Percentiles rank a stretch among this genome's conserved stretches.
Evolutionary conservation across 1,139 yeast genomes (phyloP).

Genomic region (Lodderomyces metapsilosis): DNA sequence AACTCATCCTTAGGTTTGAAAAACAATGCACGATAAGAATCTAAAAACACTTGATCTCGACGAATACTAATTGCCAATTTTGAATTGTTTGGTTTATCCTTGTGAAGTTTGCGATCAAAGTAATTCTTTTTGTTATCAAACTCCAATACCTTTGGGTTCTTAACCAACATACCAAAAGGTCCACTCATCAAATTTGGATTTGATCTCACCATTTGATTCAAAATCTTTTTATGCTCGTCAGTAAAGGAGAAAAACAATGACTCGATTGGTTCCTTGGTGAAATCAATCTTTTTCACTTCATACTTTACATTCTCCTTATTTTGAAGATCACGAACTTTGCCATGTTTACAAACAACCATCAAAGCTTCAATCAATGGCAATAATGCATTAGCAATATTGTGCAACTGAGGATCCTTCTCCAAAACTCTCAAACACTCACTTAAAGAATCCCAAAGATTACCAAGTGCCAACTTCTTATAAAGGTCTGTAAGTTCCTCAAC

Average conservation of each 20-base stretch:
- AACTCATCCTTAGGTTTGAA: conserved; percentile 79
- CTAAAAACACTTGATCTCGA: conserved; percentile 89
- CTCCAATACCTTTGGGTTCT: conserved; percentile 87
- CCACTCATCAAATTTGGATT: conserved; percentile 97
- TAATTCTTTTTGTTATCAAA: conserved; percentile 91
- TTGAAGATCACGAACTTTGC: conserved; percentile 65
- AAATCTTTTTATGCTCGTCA: conserved; percentile 81
- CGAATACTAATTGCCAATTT: conserved; percentile 67
- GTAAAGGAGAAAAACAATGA: conserved; percentile 83
- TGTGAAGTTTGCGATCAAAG: conserved; percentile 72
- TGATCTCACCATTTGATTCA: conserved; percentile 88
- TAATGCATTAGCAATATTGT: conserved; percentile 76
- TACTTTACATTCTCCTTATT: conserved; percentile 55
- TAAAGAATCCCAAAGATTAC: conserved; percentile 82
- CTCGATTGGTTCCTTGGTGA: conserved; percentile 75
- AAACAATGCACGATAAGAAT: conserved; percentile 81
- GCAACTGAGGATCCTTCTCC: conserved; percentile 46
- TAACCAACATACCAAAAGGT: conserved; percentile 85
- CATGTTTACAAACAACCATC: conserved; percentile 93
- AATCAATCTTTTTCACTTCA: conserved; percentile 61
- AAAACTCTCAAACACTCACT: conserved; percentile 71
- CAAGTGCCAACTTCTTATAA: conserved; percentile 68
- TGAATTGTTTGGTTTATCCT: conserved; percentile 40
- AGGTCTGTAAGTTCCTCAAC: conserved; percentile 54
- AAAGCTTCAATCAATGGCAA: conserved; percentile 87